These are phyloP conservation scores for Eutrema heterophyllum DNA, from an alignment of 345 rosid species.

Conservation along the genomic window DNA sequence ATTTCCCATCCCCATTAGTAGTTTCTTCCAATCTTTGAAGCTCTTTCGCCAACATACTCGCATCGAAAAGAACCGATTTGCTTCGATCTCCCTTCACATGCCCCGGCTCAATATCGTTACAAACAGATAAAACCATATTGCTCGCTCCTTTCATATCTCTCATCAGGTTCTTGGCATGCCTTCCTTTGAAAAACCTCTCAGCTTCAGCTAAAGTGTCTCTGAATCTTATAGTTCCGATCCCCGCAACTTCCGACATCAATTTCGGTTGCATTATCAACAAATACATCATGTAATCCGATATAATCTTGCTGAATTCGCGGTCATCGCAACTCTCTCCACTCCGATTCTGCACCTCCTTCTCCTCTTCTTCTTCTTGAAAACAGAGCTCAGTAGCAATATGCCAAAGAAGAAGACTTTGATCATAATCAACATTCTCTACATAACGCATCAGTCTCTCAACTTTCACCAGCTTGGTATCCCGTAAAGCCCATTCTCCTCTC, in stretches of 20 bases:
- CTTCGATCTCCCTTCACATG: slow-evolving; percentile 16
- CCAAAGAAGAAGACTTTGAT: slow-evolving; percentile 30
- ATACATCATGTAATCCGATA: slow-evolving; percentile 46
- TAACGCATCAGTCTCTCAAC: slow-evolving; percentile 28
- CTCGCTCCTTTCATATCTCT: slow-evolving; percentile 7
- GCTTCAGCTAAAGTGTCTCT: slow-evolving; percentile 31
- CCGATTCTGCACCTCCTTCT: not conserved
- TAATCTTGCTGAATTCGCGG: slow-evolving; percentile 23
- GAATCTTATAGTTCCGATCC: slow-evolving; percentile 27
- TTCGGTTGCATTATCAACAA: slow-evolving; percentile 36
- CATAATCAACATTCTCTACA: slow-evolving; percentile 32
- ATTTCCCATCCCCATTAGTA: slow-evolving; percentile 16
- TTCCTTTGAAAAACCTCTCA: slow-evolving; percentile 13
- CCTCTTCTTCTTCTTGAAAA: not conserved
- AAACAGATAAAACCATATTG: not conserved
- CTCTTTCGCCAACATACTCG: slow-evolving; percentile 20
- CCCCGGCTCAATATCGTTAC: not conserved
- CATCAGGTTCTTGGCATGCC: not conserved
- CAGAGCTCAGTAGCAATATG: slow-evolving; percentile 36
- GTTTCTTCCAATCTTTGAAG: not conserved
- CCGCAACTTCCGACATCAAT: slow-evolving; percentile 28
- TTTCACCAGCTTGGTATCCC: not conserved
- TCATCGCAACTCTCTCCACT: not conserved
- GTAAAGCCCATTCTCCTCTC: slow-evolving; percentile 51
- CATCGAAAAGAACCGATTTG: slow-evolving; percentile 32